Percentiles rank a stretch among this genome's conserved stretches.
phyloP scores from a whole-genome alignment of 495 filamentous ascomycete genomes.

The Tuber melanosporum region DNA sequence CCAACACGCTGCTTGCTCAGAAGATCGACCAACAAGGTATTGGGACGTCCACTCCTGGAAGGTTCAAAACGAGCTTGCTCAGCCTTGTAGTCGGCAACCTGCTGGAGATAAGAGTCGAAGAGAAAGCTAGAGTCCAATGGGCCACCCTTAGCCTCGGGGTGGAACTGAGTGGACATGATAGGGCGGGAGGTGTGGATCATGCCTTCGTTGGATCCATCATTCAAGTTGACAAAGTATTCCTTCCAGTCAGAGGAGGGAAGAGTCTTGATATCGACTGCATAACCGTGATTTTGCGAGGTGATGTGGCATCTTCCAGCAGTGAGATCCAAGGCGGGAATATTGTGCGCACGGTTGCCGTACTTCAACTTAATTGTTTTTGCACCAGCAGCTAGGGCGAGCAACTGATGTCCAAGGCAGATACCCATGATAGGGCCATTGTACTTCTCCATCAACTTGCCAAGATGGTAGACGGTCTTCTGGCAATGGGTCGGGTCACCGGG shows the following conservation, averaged over 20 bases:
- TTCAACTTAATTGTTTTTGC: constrained; percentile 88
- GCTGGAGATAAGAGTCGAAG: constrained; percentile 92
- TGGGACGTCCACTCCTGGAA: constrained; percentile 64
- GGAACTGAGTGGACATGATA: constrained; percentile 98
- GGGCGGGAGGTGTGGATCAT: constrained; percentile 94
- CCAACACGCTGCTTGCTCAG: constrained; percentile 89
- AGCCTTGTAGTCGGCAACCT: constrained; percentile 79
- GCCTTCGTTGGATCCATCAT: constrained; percentile 89
- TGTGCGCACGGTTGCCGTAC: constrained; percentile 96
- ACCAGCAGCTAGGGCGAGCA: constrained; percentile 74
- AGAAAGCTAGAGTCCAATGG: constrained; percentile 89
- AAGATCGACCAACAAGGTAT: constrained; percentile 80
- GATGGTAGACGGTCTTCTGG: constrained; percentile 83
- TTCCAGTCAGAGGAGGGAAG: constrained; percentile 73
- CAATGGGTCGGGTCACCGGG: constrained; percentile 97
- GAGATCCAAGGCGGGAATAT: constrained; percentile 90
- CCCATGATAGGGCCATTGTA: constrained; percentile 91
- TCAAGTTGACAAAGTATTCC: constrained; percentile 96
- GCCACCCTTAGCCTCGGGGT: constrained; percentile 94
- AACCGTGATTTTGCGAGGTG: constrained; percentile 96
- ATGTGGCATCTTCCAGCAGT: constrained; percentile 97
- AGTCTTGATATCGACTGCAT: constrained; percentile 83
- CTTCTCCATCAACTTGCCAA: constrained; percentile 77
- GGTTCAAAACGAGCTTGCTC: constrained; percentile 61
- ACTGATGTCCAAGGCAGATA: constrained; percentile 91